Base-by-base conservation (phyloP, 1,284 basidiomycete genomes). In the Golubevia pallescens region DNA sequence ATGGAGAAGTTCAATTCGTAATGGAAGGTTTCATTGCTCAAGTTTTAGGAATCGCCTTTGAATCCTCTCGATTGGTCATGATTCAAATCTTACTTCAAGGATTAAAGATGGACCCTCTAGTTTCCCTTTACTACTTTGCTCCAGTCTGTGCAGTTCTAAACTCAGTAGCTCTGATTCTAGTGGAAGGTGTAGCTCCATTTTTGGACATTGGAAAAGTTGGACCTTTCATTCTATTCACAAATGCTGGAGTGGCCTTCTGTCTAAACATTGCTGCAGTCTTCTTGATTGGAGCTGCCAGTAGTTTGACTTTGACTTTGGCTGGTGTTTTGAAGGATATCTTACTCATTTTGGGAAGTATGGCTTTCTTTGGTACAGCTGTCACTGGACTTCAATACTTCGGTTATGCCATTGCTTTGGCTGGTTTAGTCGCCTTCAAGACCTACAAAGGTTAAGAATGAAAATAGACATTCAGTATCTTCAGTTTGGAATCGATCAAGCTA, bases 291-390 rank as follows among this genome's bases (percentile, higher is more conserved):
- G 93, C 91, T 0, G 93, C 92, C 0, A 92, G 91, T 66, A 94
- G 95, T 0, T 89, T 98, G 66, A 90, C 97, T 4, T 88, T 98
- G 71, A 98, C 95, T 1, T 90, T 98, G 8, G 94, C 95, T 5
- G 96, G 96, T 68, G 95, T 99, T 16, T 92, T 97, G 86, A 80
- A 92, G 92, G 95, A 98, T 86, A 97, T 98, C 72, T 89, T 98
- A 48, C 91, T 98, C 72, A 95, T 99, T 87, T 88, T 91, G 3
- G 94, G 93, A 59, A 93, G 92, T 1, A 94, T 96, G 64, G 86
- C 94, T 69, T 87, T 97, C 68, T 95, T 96, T 79, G 91, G 92
- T 57, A 90, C 90, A 51, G 85, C 87, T 24, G 91, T 98, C 78
- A 93, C 93, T 20, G 89, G 91, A 1, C 86, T 96, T 21, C 96